These are phyloP conservation scores for Plasmodium fragile DNA, from an alignment of 169 alveolate genomes.

Conservation along the genomic window DNA sequence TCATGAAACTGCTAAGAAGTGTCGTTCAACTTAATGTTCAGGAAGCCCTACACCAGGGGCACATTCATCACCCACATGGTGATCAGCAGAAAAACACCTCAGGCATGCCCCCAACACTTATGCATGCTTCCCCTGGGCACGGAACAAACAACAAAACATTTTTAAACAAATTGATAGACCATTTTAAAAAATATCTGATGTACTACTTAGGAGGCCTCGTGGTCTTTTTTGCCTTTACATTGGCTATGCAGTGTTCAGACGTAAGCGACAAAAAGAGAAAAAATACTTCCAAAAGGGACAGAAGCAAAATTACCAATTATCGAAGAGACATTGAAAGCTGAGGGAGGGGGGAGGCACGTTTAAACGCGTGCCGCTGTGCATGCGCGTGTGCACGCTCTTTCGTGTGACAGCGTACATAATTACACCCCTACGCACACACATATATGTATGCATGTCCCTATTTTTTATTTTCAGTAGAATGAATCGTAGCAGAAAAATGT, in stretches of 20 bases:
- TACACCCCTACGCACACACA: constrained; percentile 5
- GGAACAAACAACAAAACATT: constrained; percentile 27
- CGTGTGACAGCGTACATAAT: neutral
- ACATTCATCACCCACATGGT: constrained; percentile 2
- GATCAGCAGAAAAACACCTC: constrained; percentile 4
- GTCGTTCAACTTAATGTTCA: constrained; percentile 38
- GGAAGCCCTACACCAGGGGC: neutral
- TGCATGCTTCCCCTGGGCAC: neutral
- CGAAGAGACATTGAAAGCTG: constrained; percentile 45
- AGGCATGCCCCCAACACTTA: constrained; percentile 9
- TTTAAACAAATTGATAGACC: constrained; percentile 18
- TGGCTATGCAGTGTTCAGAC: constrained; percentile 51
- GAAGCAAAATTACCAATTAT: constrained; percentile 49
- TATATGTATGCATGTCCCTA: neutral
- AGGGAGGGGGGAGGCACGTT: neutral
- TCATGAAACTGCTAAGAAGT: constrained; percentile 29
- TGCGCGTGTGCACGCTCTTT: neutral
- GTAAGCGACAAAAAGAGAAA: constrained; percentile 51
- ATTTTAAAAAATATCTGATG: constrained; percentile 23
- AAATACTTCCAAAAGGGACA: constrained; percentile 39
- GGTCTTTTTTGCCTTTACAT: constrained; percentile 40
- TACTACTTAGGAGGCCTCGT: constrained; percentile 35
- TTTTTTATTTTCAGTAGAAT: constrained; percentile 44
- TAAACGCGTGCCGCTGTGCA: neutral
- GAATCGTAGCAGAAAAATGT: neutral